A percentile compares a stretch with the other conserved stretches of the same genome.
phyloP scores from a whole-genome alignment of 2,329 filamentous ascomycete species.

The Xylaria sp. region DNA sequence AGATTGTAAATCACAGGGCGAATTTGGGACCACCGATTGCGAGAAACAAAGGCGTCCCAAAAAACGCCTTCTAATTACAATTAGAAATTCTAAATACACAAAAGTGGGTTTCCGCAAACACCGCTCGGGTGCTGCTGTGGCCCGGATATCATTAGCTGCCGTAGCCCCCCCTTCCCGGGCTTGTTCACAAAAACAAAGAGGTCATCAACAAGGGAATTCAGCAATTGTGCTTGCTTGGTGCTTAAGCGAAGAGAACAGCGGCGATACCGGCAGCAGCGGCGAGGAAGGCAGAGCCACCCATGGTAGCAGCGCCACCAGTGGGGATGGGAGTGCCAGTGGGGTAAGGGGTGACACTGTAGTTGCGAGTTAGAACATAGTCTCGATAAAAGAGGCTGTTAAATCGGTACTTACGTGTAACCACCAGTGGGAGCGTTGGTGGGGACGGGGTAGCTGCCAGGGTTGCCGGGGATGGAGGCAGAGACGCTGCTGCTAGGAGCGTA shows the following conservation, averaged over 20 bases:
- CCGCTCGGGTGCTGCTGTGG: background rate
- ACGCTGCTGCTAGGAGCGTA: constrained; percentile 32
- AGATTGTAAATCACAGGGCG: constrained; percentile 12
- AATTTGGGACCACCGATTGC: background rate
- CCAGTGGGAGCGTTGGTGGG: constrained; percentile 44
- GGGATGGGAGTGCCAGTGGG: constrained; percentile 49
- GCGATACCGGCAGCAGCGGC: constrained; percentile 65
- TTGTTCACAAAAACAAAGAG: constrained; percentile 24
- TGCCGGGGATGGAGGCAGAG: constrained; percentile 31
- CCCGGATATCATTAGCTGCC: constrained; percentile 32
- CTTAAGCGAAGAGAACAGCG: constrained; percentile 66
- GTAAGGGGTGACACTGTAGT: constrained; percentile 48
- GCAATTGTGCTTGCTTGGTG: constrained; percentile 24
- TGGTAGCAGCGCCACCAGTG: constrained; percentile 62
- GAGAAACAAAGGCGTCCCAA: constrained; percentile 12
- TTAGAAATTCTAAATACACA: constrained; percentile 40
- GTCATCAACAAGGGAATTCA: constrained; percentile 46
- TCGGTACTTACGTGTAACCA: constrained; percentile 42
- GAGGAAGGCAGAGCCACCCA: constrained; percentile 64
- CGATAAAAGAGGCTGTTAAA: background rate
- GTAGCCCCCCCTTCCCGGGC: constrained; percentile 21
- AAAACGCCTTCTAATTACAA: constrained; percentile 33
- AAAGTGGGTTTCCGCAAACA: constrained; percentile 24
- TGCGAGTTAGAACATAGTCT: constrained; percentile 31
- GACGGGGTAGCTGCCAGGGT: constrained; percentile 36